Percentiles rank a stretch among this genome's conserved stretches.
Conservation (phyloP, 108 stramenopile genomes). For the Chaetoceros muelleri region DNA sequence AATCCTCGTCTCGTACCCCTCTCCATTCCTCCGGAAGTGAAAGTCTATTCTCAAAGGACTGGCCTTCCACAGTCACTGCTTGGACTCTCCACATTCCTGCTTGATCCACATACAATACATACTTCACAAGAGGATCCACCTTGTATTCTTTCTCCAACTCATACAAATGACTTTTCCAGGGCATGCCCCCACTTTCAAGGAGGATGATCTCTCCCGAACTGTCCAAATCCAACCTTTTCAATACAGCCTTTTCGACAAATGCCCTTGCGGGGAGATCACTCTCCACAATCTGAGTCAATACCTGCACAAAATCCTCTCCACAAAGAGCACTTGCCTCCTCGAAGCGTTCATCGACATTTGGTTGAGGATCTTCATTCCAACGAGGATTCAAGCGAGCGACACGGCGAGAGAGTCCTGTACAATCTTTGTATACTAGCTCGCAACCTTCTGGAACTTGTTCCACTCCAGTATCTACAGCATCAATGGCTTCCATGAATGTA, state of each 20-base stretch:
- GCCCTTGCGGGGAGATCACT: conserved; percentile 86
- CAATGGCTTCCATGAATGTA: conserved; percentile 90
- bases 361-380: conserved; percentile 79
- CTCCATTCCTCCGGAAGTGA: conserved; percentile 88
- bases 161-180: conserved; percentile 91
- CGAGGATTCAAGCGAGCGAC: conserved; percentile 84
- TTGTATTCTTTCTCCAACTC: conserved; percentile 73
- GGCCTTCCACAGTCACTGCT: conserved; percentile 92
- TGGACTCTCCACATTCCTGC: conserved; percentile 95
- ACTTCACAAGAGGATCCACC: conserved; percentile 67
- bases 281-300: conserved; percentile 70
- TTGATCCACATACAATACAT: conserved; percentile 90
- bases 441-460: conserved; percentile 45
- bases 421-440: conserved; percentile 63
- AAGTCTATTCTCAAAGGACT: conserved; percentile 83
- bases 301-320: conserved; percentile 75
- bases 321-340: conserved; percentile 76
- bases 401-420: conserved; percentile 76
- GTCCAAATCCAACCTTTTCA: conserved; percentile 50
- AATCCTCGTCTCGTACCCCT: conserved; percentile 87
- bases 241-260: conserved; percentile 72
- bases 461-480: conserved; percentile 98
- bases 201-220: conserved; percentile 71
- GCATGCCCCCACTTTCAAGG: conserved; percentile 71
- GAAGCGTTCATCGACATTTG: conserved; percentile 80